Conservation (phyloP, 495 filamentous ascomycete genomes). For the Hypomontagnella monticulosa region DNA sequence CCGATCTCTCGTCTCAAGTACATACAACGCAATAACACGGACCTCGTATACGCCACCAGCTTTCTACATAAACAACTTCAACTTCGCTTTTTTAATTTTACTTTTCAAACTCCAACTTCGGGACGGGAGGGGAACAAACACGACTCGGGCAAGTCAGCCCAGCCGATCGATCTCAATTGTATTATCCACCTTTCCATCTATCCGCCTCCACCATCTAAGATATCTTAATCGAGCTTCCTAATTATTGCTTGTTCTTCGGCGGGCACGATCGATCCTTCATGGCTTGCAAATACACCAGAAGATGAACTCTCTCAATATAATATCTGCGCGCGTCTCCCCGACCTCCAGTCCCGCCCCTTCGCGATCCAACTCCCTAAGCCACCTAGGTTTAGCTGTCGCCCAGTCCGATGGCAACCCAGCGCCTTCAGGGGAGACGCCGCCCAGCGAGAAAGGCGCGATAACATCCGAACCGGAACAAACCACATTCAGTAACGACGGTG, state of each 20-base stretch:
- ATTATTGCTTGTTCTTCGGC: conserved; percentile 35
- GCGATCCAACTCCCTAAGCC: conserved; percentile 72
- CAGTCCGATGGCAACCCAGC: conserved; percentile 52
- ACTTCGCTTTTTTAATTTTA: background rate
- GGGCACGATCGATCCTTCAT: conserved; percentile 54
- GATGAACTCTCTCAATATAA: conserved; percentile 98
- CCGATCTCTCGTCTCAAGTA: conserved; percentile 7
- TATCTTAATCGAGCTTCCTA: background rate
- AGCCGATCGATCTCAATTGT: conserved; percentile 25
- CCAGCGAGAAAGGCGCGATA: conserved; percentile 47
- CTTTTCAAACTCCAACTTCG: conserved; percentile 2
- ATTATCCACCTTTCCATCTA: conserved; percentile 4
- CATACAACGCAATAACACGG: conserved; percentile 1
- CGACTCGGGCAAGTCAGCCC: conserved; percentile 32
- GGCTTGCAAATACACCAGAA: conserved; percentile 62
- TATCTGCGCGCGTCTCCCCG: conserved; percentile 82
- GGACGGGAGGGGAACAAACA: conserved; percentile 12
- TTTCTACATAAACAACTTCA: conserved; percentile 8
- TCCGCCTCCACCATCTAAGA: conserved; percentile 10
- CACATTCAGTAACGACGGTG: conserved; percentile 34
- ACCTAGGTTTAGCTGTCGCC: conserved; percentile 58
- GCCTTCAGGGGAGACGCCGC: conserved; percentile 46
- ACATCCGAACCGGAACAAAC: conserved; percentile 46
- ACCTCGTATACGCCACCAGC: conserved; percentile 16
- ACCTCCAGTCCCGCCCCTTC: conserved; percentile 65